These are phyloP conservation scores for Fraxinus americana DNA, from an alignment of 257 asterid species.

Conservation along the genomic window DNA sequence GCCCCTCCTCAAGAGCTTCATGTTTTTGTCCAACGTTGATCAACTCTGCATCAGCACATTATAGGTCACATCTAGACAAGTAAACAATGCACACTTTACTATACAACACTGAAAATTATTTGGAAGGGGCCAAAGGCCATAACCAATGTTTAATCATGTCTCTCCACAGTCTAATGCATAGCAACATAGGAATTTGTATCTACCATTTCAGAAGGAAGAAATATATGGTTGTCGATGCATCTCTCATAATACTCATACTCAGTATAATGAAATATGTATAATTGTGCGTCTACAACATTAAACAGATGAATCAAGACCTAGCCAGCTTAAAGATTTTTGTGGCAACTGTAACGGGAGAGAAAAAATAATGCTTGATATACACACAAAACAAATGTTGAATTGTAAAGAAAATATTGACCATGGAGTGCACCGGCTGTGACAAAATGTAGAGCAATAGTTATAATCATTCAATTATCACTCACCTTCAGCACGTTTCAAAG, in stretches of 20 bases:
- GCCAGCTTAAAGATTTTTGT: neutral
- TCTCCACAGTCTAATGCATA: neutral
- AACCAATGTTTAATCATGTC: neutral
- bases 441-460: neutral
- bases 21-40: constrained; percentile 90
- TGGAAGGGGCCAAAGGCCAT: neutral
- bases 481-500: constrained; percentile 65
- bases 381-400: neutral
- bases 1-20: constrained; percentile 93
- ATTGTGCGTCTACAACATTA: neutral
- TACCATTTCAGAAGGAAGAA: neutral
- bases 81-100: neutral
- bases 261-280: neutral
- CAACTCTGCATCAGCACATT: constrained; percentile 62
- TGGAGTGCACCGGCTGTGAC: neutral
- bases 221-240: neutral
- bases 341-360: neutral
- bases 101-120: neutral
- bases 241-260: neutral
- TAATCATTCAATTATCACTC: constrained; percentile 7
- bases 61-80: neutral
- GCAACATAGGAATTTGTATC: neutral
- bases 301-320: neutral
- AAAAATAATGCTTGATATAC: neutral
- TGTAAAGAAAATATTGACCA: neutral